Evolutionary conservation across 352 stramenopile species (phyloP), one percentile per base, ranked within the genome.

Genomic region (Pythium aristosporum): DNA sequence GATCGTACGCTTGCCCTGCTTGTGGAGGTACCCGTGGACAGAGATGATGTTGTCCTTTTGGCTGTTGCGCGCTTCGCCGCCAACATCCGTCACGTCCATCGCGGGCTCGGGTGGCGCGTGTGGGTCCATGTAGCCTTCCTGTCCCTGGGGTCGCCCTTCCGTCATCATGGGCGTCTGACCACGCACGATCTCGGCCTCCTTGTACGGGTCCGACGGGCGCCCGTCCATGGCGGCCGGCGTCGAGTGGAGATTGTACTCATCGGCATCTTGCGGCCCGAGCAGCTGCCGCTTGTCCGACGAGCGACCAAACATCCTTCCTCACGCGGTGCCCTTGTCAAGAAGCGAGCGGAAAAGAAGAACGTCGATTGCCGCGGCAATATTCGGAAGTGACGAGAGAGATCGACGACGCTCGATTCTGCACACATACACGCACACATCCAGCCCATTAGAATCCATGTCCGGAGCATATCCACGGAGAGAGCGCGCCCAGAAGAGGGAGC

Each of bases 1-100:
- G 65, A 95, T 89, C 5, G 81, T 69, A 47, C 87, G 87, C 73
- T 93, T 95, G 64, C 84, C 87, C 67, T 95, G 87, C 71, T 95
- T 95, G 87, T 95, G 85, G 78, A 95, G 80, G 76, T 93, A 95
- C 54, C 87, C 87, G 66, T 95, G 87, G 44, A 95, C 85, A 44
- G 84, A 90, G 57, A 95, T 95, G 72, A 95, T 87, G 72, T 94
- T 94, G 75, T 81, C 79, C 66, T 91, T 80, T 41, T 78, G 72
- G 46, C 70, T 77, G 20, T 60, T 58, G 39, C 39, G 37, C 36
- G 67, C 53, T 37, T 82, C 56, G 7, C 74, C 82, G 13, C 82
- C 77, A 47, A 78, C 74, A 46, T 85, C 79, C 30, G 80, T 87
- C 56, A 92, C 68, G 69, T 88, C 79, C 71, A 89, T 80, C 0